Percentiles rank a stretch among this genome's conserved stretches.
phyloP scores from a whole-genome alignment of 1,284 basidiomycete species.

The Grifola frondosa region DNA sequence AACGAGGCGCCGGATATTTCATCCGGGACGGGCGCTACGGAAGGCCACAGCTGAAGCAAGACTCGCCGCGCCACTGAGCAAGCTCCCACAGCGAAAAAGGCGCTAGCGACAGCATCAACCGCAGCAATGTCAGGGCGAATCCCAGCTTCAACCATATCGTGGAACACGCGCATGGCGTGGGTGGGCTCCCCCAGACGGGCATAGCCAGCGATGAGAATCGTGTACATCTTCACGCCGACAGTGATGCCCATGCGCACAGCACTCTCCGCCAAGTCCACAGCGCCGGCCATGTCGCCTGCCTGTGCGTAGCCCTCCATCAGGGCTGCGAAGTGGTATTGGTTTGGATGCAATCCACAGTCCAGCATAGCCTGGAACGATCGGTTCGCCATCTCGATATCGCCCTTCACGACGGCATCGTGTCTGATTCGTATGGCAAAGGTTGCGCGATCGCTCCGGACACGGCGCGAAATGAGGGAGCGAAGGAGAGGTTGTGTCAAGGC shows the following conservation, averaged over 20 bases:
- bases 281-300: constrained; percentile 52
- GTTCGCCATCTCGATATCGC: constrained; percentile 50
- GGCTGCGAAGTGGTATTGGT: constrained; percentile 64
- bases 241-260: constrained; percentile 48
- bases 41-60: constrained; percentile 62
- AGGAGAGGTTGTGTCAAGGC: constrained; percentile 45
- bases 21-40: constrained; percentile 60
- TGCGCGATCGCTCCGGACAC: constrained; percentile 52
- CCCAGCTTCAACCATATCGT: constrained; percentile 58
- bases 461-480: constrained; percentile 44
- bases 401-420: constrained; percentile 53
- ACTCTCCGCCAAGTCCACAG: constrained; percentile 50
- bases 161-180: constrained; percentile 54
- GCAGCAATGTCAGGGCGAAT: constrained; percentile 66
- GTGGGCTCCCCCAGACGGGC: constrained; percentile 56
- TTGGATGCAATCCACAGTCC: constrained; percentile 63
- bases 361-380: constrained; percentile 56
- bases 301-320: constrained; percentile 67
- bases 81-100: constrained; percentile 57
- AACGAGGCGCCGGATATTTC: constrained; percentile 42
- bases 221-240: constrained; percentile 67
- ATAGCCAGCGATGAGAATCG: constrained; percentile 67
- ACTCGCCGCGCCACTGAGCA: constrained; percentile 49
- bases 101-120: constrained; percentile 67
- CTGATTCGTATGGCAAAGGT: constrained; percentile 61